These are phyloP conservation scores for Neurospora terricola DNA, from an alignment of 495 filamentous ascomycete genomes.

Conservation along the genomic window DNA sequence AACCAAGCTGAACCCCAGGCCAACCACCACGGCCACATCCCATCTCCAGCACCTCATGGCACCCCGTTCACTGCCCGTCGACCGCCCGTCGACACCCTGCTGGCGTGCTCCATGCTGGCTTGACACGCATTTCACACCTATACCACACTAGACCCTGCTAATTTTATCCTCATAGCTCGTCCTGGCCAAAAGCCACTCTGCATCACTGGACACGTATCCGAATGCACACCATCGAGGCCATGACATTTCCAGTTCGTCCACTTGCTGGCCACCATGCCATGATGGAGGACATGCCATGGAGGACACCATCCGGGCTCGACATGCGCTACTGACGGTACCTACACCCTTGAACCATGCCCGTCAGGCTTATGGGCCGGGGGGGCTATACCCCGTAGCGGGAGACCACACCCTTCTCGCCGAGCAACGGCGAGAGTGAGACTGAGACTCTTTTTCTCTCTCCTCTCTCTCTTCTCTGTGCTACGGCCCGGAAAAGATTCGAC, in stretches of 20 bases:
- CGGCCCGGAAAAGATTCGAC: neutral
- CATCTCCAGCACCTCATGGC: neutral
- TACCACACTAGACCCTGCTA: neutral
- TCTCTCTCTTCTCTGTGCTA: neutral
- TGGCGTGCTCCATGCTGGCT: neutral
- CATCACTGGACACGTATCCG: neutral
- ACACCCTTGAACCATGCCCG: neutral
- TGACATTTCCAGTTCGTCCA: neutral
- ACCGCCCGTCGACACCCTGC: neutral
- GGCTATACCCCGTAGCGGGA: neutral
- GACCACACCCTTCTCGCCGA: neutral
- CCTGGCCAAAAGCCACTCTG: neutral
- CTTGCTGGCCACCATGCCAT: neutral
- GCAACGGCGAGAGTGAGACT: neutral
- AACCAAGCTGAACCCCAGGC: neutral
- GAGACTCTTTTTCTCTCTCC: neutral
- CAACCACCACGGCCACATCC: neutral
- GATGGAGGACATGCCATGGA: neutral
- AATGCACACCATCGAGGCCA: neutral
- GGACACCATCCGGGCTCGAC: neutral
- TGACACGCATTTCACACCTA: neutral
- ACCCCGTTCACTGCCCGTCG: neutral
- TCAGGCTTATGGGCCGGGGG: neutral
- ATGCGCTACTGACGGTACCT: neutral
- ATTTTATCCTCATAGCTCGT: neutral